Evolutionary conservation across 192 early-diverging fungal genomes (phyloP).

Genomic region (Diversispora epigaea): DNA sequence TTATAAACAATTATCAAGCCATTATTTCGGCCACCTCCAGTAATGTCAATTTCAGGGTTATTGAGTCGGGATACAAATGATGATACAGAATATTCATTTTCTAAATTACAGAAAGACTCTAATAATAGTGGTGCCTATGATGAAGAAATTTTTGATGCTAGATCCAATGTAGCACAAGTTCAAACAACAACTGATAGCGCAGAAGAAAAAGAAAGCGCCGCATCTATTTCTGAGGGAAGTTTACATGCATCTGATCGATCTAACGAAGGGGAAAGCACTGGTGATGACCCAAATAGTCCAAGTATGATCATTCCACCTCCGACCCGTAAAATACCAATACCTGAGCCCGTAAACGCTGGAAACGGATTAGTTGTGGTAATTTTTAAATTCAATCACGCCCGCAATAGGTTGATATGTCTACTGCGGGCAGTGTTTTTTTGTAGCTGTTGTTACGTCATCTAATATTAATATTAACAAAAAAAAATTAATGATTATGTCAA

Average conservation of each 20-base stretch:
- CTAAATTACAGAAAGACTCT: conserved; percentile 22
- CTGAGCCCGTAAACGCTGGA: background rate
- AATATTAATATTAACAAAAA: background rate
- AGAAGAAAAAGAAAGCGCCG: conserved; percentile 16
- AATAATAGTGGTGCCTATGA: background rate
- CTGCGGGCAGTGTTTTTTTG: too few species aligned
- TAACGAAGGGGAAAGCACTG: conserved; percentile 1
- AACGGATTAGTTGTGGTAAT: background rate
- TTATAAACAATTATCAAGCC: background rate
- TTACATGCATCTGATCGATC: background rate
- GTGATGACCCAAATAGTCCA: background rate
- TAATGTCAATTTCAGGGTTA: conserved; percentile 39
- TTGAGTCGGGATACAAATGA: conserved; percentile 28
- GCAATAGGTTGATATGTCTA: background rate
- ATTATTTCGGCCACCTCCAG: conserved; percentile 21
- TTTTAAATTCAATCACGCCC: background rate
- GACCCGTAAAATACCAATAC: background rate
- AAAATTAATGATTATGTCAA: background rate
- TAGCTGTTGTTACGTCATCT: too few species aligned
- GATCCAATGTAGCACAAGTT: background rate
- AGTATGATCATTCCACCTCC: background rate
- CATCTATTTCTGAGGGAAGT: background rate
- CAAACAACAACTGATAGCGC: conserved; percentile 18
- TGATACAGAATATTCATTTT: conserved; percentile 7
- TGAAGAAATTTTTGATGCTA: background rate